Evolutionary conservation across 2,329 filamentous ascomycete species (phyloP).

Genomic region (Curvularia lunata): DNA sequence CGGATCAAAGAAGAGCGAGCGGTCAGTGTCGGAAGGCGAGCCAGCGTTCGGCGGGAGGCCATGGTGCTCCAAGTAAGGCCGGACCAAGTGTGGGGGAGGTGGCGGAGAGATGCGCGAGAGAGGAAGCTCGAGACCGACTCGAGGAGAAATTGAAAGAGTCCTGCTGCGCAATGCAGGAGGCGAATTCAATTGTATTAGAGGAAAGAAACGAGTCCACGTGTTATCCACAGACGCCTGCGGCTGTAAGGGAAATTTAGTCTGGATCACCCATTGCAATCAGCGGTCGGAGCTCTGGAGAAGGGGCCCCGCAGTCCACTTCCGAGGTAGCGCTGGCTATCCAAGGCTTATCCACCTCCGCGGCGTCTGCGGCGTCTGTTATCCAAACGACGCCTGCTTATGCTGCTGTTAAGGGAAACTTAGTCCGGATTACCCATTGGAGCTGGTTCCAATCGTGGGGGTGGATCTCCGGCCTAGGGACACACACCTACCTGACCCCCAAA

Average conservation of each 20-base stretch:
- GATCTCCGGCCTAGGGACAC: not conserved
- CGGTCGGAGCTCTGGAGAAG: conserved; percentile 11
- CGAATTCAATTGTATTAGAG: not conserved
- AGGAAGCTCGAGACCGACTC: conserved; percentile 10
- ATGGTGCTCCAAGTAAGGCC: conserved; percentile 40
- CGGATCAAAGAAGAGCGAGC: conserved; percentile 47
- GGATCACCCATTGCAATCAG: conserved; percentile 15
- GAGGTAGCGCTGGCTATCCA: conserved; percentile 20
- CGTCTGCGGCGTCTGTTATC: conserved; percentile 11
- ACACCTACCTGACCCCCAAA: not conserved
- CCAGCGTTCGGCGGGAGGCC: conserved; percentile 55
- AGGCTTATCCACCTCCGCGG: conserved; percentile 19
- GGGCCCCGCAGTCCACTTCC: conserved; percentile 14
- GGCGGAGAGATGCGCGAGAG: not conserved
- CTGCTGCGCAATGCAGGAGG: not conserved
- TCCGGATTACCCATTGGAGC: not conserved
- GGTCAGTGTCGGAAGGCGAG: conserved; percentile 51
- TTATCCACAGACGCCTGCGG: conserved; percentile 14
- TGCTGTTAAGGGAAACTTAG: too few species aligned
- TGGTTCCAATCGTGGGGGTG: not conserved
- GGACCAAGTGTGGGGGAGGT: conserved; percentile 10
- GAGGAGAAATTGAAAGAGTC: conserved; percentile 1
- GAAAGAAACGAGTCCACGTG: conserved; percentile 8
- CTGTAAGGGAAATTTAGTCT: conserved; percentile 25
- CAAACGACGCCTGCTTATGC: too few species aligned